Base-by-base conservation (phyloP, 2,329 filamentous ascomycete species). In the Trichoderma sp. region DNA sequence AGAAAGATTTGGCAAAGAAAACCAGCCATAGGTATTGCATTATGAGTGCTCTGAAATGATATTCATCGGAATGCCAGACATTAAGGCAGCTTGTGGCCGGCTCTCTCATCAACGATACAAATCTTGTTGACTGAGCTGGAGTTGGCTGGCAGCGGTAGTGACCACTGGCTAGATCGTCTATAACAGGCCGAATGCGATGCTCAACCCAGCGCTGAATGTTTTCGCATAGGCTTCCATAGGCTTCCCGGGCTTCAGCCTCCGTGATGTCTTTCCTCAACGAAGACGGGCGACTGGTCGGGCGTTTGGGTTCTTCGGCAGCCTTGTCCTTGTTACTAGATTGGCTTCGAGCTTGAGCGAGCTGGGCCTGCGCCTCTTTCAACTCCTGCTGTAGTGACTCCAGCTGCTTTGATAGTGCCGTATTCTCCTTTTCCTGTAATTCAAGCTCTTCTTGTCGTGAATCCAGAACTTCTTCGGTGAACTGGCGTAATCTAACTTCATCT, bases 121-220 rank as follows among this genome's bases (percentile, higher is more conserved):
- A 81, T 35, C 82, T 81, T 27, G 79, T 76, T 12, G 83, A 81
- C 72, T 82, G 80, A 18, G 78, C 64, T 1, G 81, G 78, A 5
- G 76, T 66, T 56, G 82, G 76, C 56, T 80, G 80, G 12, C 76
- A 69, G 38, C 76, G 78, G 27, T 82, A 66, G 4, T 80, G 80
- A 2, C 80, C 81, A 6, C 77, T 69, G 21, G 83, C 81, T 59
- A 84, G 65, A 38, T 83, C 81, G 53, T 85, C 83, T 65, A 85
- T 71, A 11, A 80, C 79, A 31, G 78, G 77, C 7, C 78, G 79
- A 56, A 84, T 79, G 31, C 82, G 81, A 65, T 82, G 81, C 71
- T 84, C 82, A 38, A 84, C 83, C 83, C 83, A 85, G 72, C 83
- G 78, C 72, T 83, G 82, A 11, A 85, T 80, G 38, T 80, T 83